These are phyloP conservation scores for Ogataea ramenticola DNA, from an alignment of 805 yeast genomes.

Conservation along the genomic window DNA sequence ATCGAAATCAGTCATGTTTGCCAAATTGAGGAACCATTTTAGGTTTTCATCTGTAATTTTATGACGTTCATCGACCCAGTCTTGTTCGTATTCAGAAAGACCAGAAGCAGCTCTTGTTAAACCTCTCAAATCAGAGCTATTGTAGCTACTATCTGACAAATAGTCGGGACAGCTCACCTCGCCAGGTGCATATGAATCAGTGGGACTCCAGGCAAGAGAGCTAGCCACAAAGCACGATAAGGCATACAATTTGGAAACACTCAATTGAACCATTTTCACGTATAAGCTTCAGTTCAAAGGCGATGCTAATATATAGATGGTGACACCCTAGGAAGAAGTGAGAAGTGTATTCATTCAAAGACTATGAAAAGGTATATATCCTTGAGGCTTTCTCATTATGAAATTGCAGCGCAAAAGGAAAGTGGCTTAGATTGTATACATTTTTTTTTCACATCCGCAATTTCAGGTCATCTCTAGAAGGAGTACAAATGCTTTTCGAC, in stretches of 20 bases:
- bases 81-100: slow-evolving; percentile 39
- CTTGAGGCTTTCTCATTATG: too few relatives aligned
- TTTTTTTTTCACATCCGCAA: too few relatives aligned
- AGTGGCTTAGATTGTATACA: too few relatives aligned
- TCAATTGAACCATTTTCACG: neutral
- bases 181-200: slow-evolving; percentile 57
- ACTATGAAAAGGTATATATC: too few relatives aligned
- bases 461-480: too few relatives aligned
- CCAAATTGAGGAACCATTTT: slow-evolving; percentile 36
- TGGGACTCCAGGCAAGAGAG: slow-evolving; percentile 42
- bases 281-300: neutral
- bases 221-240: neutral
- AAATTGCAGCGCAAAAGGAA: too few relatives aligned
- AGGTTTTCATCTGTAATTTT: slow-evolving; percentile 38
- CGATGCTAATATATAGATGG: too few relatives aligned
- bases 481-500: too few relatives aligned
- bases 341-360: too few relatives aligned
- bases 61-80: slow-evolving; percentile 46
- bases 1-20: slow-evolving; percentile 41
- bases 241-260: neutral
- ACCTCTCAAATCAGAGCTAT: slow-evolving; percentile 13
- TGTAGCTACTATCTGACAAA: slow-evolving; percentile 10
- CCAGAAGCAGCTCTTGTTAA: slow-evolving; percentile 38
- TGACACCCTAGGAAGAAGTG: too few relatives aligned
- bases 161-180: slow-evolving; percentile 44